Conservation (phyloP, 2,329 filamentous ascomycete genomes). For the Orbilia ellipsospora region DNA sequence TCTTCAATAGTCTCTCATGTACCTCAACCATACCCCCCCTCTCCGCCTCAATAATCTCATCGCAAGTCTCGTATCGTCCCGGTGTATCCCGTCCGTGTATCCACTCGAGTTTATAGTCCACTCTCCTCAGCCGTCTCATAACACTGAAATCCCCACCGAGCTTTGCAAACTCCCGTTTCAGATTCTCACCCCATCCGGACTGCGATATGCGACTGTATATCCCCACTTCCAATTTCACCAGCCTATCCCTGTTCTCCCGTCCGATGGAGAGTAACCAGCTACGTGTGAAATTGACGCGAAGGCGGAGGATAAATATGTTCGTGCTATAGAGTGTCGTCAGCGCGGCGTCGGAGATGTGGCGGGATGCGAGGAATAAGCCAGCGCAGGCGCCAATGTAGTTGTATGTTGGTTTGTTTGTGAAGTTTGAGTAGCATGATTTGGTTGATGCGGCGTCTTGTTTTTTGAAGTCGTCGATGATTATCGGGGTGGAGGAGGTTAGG, state of each 20-base stretch:
- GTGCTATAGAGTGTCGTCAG: constrained; percentile 21
- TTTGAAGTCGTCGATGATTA: constrained; percentile 35
- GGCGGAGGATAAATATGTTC: constrained; percentile 27
- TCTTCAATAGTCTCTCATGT: constrained; percentile 14
- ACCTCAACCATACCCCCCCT: constrained; percentile 13
- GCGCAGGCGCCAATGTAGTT: constrained; percentile 31
- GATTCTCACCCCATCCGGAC: constrained; percentile 23
- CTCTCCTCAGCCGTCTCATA: constrained; percentile 17
- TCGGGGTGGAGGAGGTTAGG: constrained; percentile 24
- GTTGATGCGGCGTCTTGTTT: constrained; percentile 26
- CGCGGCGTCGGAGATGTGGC: constrained; percentile 22
- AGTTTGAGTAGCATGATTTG: constrained; percentile 16
- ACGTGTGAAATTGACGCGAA: constrained; percentile 31
- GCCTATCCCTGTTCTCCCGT: constrained; percentile 5
- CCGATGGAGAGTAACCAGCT: constrained; percentile 33
- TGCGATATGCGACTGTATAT: constrained; percentile 20
- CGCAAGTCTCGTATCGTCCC: neutral
- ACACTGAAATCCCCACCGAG: constrained; percentile 10
- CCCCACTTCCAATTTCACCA: constrained; percentile 17
- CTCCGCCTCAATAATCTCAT: constrained; percentile 3
- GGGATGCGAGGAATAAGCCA: constrained; percentile 30
- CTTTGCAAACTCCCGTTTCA: constrained; percentile 30
- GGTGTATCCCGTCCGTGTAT: constrained; percentile 18
- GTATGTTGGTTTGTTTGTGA: constrained; percentile 19
- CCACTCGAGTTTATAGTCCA: constrained; percentile 36